Evolutionary conservation across 305 asterid genomes (phyloP).

Genomic region (Fraxinus platypoda): DNA sequence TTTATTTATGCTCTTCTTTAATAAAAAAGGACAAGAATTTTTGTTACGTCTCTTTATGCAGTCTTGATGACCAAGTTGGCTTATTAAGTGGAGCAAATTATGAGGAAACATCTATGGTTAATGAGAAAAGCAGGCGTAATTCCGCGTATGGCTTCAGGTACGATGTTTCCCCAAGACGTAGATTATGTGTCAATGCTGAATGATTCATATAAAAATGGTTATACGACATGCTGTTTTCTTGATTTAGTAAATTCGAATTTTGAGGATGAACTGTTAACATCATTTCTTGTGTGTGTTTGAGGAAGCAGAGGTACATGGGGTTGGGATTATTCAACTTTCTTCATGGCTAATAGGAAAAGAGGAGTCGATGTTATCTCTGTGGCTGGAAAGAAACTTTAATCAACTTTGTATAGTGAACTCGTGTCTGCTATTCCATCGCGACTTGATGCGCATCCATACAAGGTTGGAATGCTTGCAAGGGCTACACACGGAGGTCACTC

Average conservation of each 20-base stretch:
- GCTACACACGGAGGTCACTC: slow-evolving; percentile 79
- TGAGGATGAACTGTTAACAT: slow-evolving; percentile 1
- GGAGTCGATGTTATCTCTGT: slow-evolving; percentile 68
- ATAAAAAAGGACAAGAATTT: too few relatives aligned
- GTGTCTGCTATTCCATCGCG: slow-evolving; percentile 74
- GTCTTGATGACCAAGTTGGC: too few relatives aligned
- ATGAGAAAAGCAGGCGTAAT: too few relatives aligned
- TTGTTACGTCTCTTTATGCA: too few relatives aligned
- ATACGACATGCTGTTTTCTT: neutral
- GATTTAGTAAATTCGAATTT: too few relatives aligned
- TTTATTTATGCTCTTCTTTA: too few relatives aligned
- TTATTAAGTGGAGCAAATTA: too few relatives aligned
- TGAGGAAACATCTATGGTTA: too few relatives aligned
- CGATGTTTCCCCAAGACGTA: too few relatives aligned
- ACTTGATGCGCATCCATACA: slow-evolving; percentile 61
- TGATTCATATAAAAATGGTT: neutral
- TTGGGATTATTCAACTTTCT: slow-evolving; percentile 82
- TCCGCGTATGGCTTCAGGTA: too few relatives aligned
- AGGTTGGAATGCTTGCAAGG: slow-evolving; percentile 70
- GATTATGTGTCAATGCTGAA: neutral
- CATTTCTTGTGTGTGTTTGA: slow-evolving; percentile 7
- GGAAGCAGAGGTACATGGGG: slow-evolving; percentile 78
- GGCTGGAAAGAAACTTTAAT: slow-evolving; percentile 29
- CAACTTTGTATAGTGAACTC: slow-evolving; percentile 62
- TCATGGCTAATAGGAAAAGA: slow-evolving; percentile 69